A percentile compares a stretch with the other conserved stretches of the same genome.
Conservation (phyloP, 2,329 filamentous ascomycete genomes). For the Sclerotinia trifoliorum region DNA sequence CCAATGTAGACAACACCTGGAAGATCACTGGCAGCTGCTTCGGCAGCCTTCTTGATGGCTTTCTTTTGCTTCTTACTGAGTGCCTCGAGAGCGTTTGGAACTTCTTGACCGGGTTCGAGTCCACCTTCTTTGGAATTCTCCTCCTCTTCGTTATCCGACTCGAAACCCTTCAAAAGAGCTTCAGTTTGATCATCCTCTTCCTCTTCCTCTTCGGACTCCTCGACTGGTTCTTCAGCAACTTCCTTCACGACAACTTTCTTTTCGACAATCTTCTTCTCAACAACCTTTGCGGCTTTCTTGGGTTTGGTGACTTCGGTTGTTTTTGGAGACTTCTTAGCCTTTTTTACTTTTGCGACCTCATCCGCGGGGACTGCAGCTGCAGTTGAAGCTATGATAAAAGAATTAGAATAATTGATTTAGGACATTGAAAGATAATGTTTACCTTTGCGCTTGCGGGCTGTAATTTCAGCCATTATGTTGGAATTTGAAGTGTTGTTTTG, state of each 20-base stretch:
- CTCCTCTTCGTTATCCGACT: slow-evolving; percentile 42
- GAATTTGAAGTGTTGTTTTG: no score
- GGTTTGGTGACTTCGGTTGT: slow-evolving; percentile 9
- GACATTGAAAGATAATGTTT: slow-evolving; percentile 18
- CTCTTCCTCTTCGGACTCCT: slow-evolving; percentile 35
- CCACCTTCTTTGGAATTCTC: slow-evolving; percentile 43
- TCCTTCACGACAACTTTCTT: slow-evolving; percentile 31
- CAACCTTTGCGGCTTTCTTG: slow-evolving; percentile 37
- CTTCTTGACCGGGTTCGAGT: slow-evolving; percentile 44
- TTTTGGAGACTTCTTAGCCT: slow-evolving; percentile 42
- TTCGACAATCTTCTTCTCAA: slow-evolving; percentile 24
- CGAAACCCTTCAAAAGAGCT: slow-evolving; percentile 54
- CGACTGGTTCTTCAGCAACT: slow-evolving; percentile 14
- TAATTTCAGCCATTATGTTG: slow-evolving; percentile 42
- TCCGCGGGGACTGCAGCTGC: slow-evolving; percentile 42
- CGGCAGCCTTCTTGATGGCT: slow-evolving; percentile 47
- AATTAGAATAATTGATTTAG: slow-evolving; percentile 19
- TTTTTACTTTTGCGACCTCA: slow-evolving; percentile 41
- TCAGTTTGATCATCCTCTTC: slow-evolving; percentile 52
- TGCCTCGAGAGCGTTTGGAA: slow-evolving; percentile 31
- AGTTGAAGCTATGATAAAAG: slow-evolving; percentile 18
- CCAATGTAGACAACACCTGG: slow-evolving; percentile 87
- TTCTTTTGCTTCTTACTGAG: slow-evolving; percentile 50
- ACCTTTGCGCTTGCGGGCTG: slow-evolving; percentile 57
- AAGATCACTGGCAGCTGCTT: slow-evolving; percentile 48